A percentile compares a stretch with the other conserved stretches of the same genome.
Evolutionary conservation across 371 early-diverging fungal genomes (phyloP).

Genomic region (Lichtheimia ramosa): DNA sequence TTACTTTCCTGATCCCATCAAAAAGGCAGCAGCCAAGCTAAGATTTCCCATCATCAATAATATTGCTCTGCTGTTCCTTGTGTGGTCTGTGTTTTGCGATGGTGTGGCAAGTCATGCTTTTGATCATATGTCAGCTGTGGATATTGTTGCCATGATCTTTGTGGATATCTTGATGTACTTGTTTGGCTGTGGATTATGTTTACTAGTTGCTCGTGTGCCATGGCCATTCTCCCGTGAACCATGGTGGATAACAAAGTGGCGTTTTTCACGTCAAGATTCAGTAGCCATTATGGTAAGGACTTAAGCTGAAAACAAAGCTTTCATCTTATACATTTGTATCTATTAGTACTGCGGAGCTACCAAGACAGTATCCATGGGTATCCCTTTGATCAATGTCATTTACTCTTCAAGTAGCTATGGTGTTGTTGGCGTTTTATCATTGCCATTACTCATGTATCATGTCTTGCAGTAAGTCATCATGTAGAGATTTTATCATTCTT

Average conservation of each 20-base stretch:
- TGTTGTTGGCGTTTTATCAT: constrained; percentile 60
- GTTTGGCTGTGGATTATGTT: constrained; percentile 38
- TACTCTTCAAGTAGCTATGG: constrained; percentile 46
- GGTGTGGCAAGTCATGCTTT: constrained; percentile 62
- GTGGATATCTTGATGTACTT: constrained; percentile 53
- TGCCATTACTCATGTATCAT: constrained; percentile 75
- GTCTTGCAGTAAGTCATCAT: constrained; percentile 57
- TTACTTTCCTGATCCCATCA: constrained; percentile 50
- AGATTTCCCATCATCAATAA: constrained; percentile 61
- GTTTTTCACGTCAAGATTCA: constrained; percentile 46
- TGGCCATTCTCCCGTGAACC: constrained; percentile 35
- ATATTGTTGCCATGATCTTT: constrained; percentile 58
- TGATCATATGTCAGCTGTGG: constrained; percentile 44
- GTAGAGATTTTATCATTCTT: neutral
- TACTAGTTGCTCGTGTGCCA: constrained; percentile 43
- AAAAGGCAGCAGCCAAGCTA: constrained; percentile 43
- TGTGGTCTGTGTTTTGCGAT: constrained; percentile 77
- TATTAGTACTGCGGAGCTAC: constrained; percentile 69
- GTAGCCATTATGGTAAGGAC: constrained; percentile 57
- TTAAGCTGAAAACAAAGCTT: no score
- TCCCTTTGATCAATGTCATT: constrained; percentile 73
- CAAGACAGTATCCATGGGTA: constrained; percentile 77
- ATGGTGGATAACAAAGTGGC: constrained; percentile 28
- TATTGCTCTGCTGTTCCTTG: constrained; percentile 59
- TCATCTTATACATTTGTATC: no score